phyloP scores from a whole-genome alignment of 805 yeast genomes.

The Barnettozyma sp. region DNA sequence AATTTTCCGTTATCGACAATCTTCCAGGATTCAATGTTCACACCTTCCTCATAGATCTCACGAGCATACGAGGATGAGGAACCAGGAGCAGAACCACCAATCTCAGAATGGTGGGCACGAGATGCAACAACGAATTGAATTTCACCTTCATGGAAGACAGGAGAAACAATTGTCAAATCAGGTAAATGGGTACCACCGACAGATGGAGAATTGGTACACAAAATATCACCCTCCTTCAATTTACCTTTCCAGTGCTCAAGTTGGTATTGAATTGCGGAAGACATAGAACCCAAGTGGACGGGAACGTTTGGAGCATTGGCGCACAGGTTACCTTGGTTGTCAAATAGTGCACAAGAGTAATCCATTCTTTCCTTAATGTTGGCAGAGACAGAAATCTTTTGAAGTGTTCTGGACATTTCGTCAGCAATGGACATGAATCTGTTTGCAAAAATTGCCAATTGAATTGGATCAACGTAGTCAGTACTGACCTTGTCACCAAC shows the following conservation, averaged over 20 bases:
- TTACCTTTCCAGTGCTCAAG: slow-evolving; percentile 32
- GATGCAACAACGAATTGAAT: slow-evolving; percentile 49
- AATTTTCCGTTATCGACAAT: slow-evolving; percentile 42
- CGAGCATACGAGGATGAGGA: slow-evolving; percentile 50
- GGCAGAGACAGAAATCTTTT: slow-evolving; percentile 37
- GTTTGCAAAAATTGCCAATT: slow-evolving; percentile 37
- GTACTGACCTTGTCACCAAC: slow-evolving; percentile 34
- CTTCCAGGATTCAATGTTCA: slow-evolving; percentile 45
- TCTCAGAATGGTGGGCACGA: slow-evolving; percentile 57
- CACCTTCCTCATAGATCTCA: slow-evolving; percentile 50
- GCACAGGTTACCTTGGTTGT: slow-evolving; percentile 35
- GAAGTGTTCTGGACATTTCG: slow-evolving; percentile 40
- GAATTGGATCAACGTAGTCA: slow-evolving; percentile 41
- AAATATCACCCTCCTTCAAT: slow-evolving; percentile 36
- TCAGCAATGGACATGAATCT: slow-evolving; percentile 48
- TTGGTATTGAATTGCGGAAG: slow-evolving; percentile 34
- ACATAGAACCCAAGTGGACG: slow-evolving; percentile 43
- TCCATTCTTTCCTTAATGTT: slow-evolving; percentile 44
- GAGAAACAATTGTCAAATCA: slow-evolving; percentile 51
- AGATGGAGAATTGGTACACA: slow-evolving; percentile 37
- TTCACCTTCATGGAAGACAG: slow-evolving; percentile 41
- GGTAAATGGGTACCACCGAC: slow-evolving; percentile 44
- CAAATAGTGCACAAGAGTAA: slow-evolving; percentile 43
- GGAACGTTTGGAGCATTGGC: slow-evolving; percentile 45
- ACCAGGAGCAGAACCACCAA: slow-evolving; percentile 56